These are phyloP conservation scores for Aspergillus brasiliensis DNA, from an alignment of 2,329 filamentous ascomycete species.

Conservation along the genomic window DNA sequence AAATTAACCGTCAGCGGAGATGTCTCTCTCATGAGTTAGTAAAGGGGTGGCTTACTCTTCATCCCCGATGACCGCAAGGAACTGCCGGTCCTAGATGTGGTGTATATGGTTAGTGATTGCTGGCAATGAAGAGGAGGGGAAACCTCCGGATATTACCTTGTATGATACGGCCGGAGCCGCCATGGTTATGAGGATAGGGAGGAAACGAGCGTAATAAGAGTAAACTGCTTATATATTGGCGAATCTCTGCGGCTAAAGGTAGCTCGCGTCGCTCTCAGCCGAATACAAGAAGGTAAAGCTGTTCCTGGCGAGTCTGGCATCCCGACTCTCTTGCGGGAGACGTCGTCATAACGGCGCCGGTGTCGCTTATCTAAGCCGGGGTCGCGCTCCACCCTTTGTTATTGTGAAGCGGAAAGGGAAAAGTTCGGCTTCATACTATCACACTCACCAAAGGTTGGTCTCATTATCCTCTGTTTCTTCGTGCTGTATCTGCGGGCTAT, in stretches of 20 bases:
- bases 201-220: not conserved
- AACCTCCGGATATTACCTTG: slow-evolving; percentile 46
- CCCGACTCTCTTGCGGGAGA: slow-evolving; percentile 2
- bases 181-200: slow-evolving; percentile 47
- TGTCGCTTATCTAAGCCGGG: slow-evolving; percentile 24
- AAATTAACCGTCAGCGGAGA: slow-evolving; percentile 20
- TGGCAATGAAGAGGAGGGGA: slow-evolving; percentile 1
- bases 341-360: slow-evolving; percentile 20
- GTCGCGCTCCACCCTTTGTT: slow-evolving; percentile 7
- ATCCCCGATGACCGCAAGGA: slow-evolving; percentile 96
- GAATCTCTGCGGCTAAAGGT: not conserved
- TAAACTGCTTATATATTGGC: not conserved
- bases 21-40: not conserved
- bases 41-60: slow-evolving; percentile 60
- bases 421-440: slow-evolving; percentile 9
- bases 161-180: slow-evolving; percentile 60
- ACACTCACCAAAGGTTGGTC: not conserved
- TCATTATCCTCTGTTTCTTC: not conserved
- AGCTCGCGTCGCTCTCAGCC: not conserved
- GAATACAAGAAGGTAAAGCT: slow-evolving; percentile 2
- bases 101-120: slow-evolving; percentile 36
- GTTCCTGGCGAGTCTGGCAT: slow-evolving; percentile 13
- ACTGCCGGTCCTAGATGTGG: slow-evolving; percentile 73
- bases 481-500: not conserved
- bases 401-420: slow-evolving; percentile 20